Percentiles rank a stretch among this genome's conserved stretches.
phyloP scores from a whole-genome alignment of 2,329 filamentous ascomycete species.

The Aspergillus bombycis region DNA sequence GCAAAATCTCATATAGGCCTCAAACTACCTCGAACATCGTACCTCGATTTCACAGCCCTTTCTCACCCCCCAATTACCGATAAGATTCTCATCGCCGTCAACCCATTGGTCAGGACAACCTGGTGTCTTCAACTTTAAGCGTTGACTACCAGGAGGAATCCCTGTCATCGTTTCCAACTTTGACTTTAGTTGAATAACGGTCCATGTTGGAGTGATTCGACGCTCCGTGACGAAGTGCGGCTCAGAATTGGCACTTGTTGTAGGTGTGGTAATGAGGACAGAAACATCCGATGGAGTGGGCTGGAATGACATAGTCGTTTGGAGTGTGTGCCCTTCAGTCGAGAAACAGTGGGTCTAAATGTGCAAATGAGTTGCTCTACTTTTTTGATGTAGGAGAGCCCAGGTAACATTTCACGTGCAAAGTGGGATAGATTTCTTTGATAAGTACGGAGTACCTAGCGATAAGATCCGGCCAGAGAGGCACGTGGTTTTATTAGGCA shows the following conservation, averaged over 20 bases:
- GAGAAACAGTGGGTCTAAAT: not conserved
- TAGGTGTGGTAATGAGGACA: conserved; percentile 42
- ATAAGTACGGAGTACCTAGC: not conserved
- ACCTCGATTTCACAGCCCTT: conserved; percentile 51
- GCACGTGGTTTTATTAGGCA: not conserved
- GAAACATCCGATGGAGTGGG: conserved; percentile 43
- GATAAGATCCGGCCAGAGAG: not conserved
- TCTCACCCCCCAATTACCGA: conserved; percentile 54
- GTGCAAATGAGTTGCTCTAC: not conserved
- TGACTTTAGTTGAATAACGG: conserved; percentile 76
- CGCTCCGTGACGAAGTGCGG: conserved; percentile 71
- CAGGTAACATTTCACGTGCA: not conserved
- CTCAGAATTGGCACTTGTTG: conserved; percentile 21
- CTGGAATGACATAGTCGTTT: conserved; percentile 38
- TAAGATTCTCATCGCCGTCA: conserved; percentile 70
- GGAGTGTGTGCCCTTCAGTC: not conserved
- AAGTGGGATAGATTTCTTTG: not conserved
- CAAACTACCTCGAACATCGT: conserved; percentile 2
- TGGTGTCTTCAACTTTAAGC: conserved; percentile 70
- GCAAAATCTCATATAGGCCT: not conserved
- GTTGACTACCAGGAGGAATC: conserved; percentile 78
- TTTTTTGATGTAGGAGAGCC: not conserved
- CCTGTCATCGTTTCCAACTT: conserved; percentile 94
- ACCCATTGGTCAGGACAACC: conserved; percentile 63
- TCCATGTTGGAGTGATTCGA: conserved; percentile 90